Base-by-base conservation (phyloP, 176 grass and related monocot species). In the Dactylis glomerata region DNA sequence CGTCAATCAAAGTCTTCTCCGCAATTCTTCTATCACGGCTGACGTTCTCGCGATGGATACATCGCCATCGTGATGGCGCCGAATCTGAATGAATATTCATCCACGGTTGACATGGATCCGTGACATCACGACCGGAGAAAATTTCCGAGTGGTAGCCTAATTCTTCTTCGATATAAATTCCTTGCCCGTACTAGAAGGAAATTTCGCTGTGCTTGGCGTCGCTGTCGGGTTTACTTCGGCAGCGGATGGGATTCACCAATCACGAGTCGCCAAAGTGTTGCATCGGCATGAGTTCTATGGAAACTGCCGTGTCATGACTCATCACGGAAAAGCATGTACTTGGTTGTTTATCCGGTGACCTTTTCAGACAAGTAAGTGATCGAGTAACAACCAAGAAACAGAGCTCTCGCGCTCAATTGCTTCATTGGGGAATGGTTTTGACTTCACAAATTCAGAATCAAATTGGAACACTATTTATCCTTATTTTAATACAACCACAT, bases 361-460 rank as follows among this genome's bases (percentile, higher is more conserved):
- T 82, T 54, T 75, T 85, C 71, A 20, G 33, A 16, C 62, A 59
- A 61, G 56, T 50, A 11, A 73, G 71, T 74, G 71, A n/a, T n/a
- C n/a, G n/a, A 50, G 71, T 10, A 68, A 40, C 27, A 26, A 1
- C 52, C 7, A 42, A 32, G 41, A 44, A 68, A 58, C 26, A 68
- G 3, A 41, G 5, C 41, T 17, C 5, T 19, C 52, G 42, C 24
- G 41, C 69, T 20, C 30, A 44, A 4, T 71, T 16, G 17, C 16
- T 3, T 6, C 38, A 33, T 47, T 32, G 33, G 51, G 19, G 7
- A 27, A 57, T 26, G 5, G 1, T 17, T 1, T 77, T 77, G 75
- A 56, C 38, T 33, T 47, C 26, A n/a, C 19, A 4, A 13, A 77
- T 57, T 15, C 17, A 27, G 1, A 77, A 63, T 45, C 44, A 17